phyloP scores from a whole-genome alignment of 805 yeast species.

The Wickerhamiella sergipiensis region DNA sequence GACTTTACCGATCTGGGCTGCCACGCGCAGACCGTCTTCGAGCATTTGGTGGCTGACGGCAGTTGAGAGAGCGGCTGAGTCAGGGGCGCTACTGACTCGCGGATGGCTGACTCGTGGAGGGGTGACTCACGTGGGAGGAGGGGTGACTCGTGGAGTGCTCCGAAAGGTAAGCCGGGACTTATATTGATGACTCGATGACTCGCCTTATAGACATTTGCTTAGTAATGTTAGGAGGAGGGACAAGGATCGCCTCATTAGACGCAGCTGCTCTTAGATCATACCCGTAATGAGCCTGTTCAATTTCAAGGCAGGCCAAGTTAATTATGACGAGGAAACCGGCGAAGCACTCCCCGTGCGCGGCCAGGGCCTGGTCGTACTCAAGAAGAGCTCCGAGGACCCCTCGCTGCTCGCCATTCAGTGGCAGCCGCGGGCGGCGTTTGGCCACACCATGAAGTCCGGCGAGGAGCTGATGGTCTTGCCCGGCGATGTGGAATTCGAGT shows the following conservation, averaged over 20 bases:
- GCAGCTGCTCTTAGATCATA: no score
- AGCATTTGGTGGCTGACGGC: conserved; percentile 41
- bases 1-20: conserved; percentile 42
- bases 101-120: no score
- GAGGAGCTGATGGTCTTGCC: conserved; percentile 55
- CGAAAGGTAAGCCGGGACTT: no score
- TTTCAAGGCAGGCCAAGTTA: conserved; percentile 71
- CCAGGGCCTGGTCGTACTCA: conserved; percentile 52
- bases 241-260: no score
- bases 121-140: no score
- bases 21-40: conserved; percentile 34
- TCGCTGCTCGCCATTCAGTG: conserved; percentile 58
- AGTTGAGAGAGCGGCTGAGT: background rate
- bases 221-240: no score
- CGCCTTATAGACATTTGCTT: no score
- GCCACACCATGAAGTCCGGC: conserved; percentile 19
- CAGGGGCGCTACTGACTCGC: no score
- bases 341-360: conserved; percentile 56
- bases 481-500: conserved; percentile 73
- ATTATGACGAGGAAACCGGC: conserved; percentile 43
- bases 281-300: background rate
- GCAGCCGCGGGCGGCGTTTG: conserved; percentile 44
- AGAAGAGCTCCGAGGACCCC: conserved; percentile 55
- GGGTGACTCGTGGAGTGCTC: no score
- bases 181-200: no score